Percentiles rank a stretch among this genome's conserved stretches.
Evolutionary conservation across 345 rosid species (phyloP).

Genomic region (Brassica nigra): DNA sequence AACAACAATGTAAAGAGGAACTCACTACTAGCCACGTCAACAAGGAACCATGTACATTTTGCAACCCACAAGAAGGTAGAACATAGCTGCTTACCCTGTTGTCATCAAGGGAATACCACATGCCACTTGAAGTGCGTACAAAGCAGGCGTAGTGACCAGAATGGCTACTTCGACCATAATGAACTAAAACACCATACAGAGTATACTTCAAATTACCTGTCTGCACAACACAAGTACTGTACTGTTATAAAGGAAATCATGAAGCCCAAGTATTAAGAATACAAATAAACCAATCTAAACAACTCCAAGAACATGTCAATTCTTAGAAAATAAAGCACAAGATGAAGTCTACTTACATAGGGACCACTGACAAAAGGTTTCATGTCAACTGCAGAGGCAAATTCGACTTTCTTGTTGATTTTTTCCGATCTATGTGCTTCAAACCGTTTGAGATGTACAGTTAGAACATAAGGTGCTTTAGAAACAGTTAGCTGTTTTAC

Average conservation of each 20-base stretch:
- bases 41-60: slow-evolving; percentile 1
- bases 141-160: slow-evolving; percentile 93
- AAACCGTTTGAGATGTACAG: slow-evolving; percentile 89
- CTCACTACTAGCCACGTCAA: slow-evolving; percentile 20
- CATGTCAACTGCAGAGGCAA: slow-evolving; percentile 69
- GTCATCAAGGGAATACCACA: slow-evolving; percentile 96
- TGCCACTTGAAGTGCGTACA: slow-evolving; percentile 89
- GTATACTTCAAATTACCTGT: slow-evolving; percentile 90
- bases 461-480: slow-evolving; percentile 85
- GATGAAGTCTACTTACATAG: slow-evolving; percentile 59
- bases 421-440: slow-evolving; percentile 74
- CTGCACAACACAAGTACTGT: slow-evolving; percentile 46
- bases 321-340: slow-evolving; percentile 4
- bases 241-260: slow-evolving; percentile 1
- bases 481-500: slow-evolving; percentile 78
- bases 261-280: neutral
- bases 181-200: slow-evolving; percentile 90
- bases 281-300: neutral
- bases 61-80: slow-evolving; percentile 25
- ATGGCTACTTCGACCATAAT: slow-evolving; percentile 80
- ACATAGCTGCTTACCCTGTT: slow-evolving; percentile 58
- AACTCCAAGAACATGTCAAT: neutral
- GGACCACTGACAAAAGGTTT: slow-evolving; percentile 80
- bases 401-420: slow-evolving; percentile 72
- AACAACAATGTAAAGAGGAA: slow-evolving; percentile 30